phyloP scores from a whole-genome alignment of 192 early-diverging fungal genomes.

The Fimicolochytrium jonesii region DNA sequence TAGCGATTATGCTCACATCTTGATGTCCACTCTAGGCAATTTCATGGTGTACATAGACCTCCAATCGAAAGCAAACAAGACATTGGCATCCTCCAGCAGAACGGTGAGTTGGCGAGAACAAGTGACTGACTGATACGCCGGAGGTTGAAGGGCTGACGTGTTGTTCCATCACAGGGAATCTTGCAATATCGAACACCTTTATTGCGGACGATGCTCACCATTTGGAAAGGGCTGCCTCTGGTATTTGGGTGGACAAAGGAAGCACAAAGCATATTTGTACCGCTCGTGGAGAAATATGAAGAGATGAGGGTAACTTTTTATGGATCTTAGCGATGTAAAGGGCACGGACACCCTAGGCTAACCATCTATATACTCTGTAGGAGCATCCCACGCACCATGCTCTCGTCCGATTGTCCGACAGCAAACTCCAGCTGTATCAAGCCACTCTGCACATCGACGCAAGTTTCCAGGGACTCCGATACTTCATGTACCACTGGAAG shows the following conservation, averaged over 20 bases:
- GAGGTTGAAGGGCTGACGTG: neutral
- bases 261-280: constrained; percentile 38
- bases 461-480: constrained; percentile 64
- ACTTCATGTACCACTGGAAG: constrained; percentile 75
- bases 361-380: neutral
- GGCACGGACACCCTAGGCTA: no score
- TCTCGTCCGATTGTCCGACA: constrained; percentile 43
- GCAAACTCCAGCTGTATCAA: constrained; percentile 50
- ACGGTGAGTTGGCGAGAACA: constrained; percentile 29
- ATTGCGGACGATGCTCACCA: constrained; percentile 28
- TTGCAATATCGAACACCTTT: constrained; percentile 39
- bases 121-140: neutral
- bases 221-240: constrained; percentile 40
- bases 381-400: constrained; percentile 43
- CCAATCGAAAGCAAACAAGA: constrained; percentile 28
- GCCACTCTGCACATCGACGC: constrained; percentile 45
- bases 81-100: constrained; percentile 33
- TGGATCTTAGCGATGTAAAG: no score
- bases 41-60: constrained; percentile 67
- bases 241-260: constrained; percentile 44
- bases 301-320: constrained; percentile 36
- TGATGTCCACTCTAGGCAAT: constrained; percentile 31
- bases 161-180: constrained; percentile 22
- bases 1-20: neutral
- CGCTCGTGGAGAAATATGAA: constrained; percentile 49